Percentiles rank a stretch among this genome's conserved stretches.
phyloP scores from a whole-genome alignment of 805 yeast genomes.

The Danielozyma ontarioensis region DNA sequence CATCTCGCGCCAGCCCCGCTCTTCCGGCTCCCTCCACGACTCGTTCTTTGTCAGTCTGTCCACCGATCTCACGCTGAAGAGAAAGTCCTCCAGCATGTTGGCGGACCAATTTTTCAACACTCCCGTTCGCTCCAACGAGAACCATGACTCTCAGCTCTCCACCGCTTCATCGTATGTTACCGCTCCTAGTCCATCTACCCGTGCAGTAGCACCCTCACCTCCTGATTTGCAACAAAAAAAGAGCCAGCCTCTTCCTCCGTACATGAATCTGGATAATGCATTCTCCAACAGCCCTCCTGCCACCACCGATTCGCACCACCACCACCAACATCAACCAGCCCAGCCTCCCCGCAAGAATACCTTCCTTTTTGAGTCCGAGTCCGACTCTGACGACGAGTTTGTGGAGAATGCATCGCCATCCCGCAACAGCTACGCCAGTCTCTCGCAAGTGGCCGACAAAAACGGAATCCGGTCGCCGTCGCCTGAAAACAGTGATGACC shows the following conservation, averaged over 20 bases:
- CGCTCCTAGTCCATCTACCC: not conserved
- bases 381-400: constrained; percentile 30
- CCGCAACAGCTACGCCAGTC: constrained; percentile 36
- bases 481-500: constrained; percentile 14
- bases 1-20: constrained; percentile 38
- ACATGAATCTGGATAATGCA: constrained; percentile 1
- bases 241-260: constrained; percentile 3
- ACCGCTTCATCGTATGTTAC: constrained; percentile 2
- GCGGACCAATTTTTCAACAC: constrained; percentile 17
- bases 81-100: constrained; percentile 9
- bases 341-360: constrained; percentile 22
- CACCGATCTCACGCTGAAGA: constrained; percentile 4
- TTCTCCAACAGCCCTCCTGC: constrained; percentile 11
- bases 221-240: not conserved
- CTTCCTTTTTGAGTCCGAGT: constrained; percentile 34
- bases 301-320: constrained; percentile 34
- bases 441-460: constrained; percentile 48
- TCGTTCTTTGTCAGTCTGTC: constrained; percentile 31
- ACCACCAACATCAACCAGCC: constrained; percentile 38
- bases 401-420: constrained; percentile 11
- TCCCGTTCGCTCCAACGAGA: not conserved
- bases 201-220: not conserved
- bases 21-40: constrained; percentile 34
- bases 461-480: constrained; percentile 30
- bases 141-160: constrained; percentile 1